Evolutionary conservation across 2,329 filamentous ascomycete species (phyloP).

Genomic region (Fusarium sp.): DNA sequence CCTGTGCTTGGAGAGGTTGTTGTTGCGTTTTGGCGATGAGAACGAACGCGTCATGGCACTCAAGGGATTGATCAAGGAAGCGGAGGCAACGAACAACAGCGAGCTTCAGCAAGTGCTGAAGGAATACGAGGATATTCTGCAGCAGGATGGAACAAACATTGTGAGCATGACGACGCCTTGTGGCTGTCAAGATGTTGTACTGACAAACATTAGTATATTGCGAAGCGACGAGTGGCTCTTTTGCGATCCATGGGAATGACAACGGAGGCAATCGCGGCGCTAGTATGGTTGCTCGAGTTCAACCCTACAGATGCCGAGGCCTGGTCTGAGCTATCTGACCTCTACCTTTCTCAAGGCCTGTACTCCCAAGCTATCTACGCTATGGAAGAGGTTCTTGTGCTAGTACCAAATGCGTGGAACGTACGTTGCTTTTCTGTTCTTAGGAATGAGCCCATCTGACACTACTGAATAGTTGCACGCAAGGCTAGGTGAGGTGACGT

Average conservation of each 20-base stretch:
- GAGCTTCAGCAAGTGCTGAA: constrained; percentile 76
- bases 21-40: constrained; percentile 79
- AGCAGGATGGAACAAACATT: constrained; percentile 81
- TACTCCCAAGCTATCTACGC: constrained; percentile 87
- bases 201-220: constrained; percentile 71
- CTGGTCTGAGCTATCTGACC: constrained; percentile 90
- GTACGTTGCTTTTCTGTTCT: constrained; percentile 60
- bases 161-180: constrained; percentile 58
- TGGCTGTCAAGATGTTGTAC: neutral
- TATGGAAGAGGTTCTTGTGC: constrained; percentile 87
- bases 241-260: constrained; percentile 77
- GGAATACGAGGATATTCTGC: constrained; percentile 80
- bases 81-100: constrained; percentile 73
- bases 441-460: constrained; percentile 32
- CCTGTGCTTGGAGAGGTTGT: constrained; percentile 78
- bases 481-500: constrained; percentile 83
- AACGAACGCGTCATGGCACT: constrained; percentile 91
- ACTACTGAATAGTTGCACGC: constrained; percentile 77
- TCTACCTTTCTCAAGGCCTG: constrained; percentile 83
- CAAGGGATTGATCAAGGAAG: constrained; percentile 85
- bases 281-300: constrained; percentile 81
- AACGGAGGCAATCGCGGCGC: constrained; percentile 77
- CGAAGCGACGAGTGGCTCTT: constrained; percentile 85
- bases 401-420: constrained; percentile 95
- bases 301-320: constrained; percentile 91